Evolutionary conservation across 2,329 filamentous ascomycete species (phyloP).

Genomic region (Phialophora chinensis): DNA sequence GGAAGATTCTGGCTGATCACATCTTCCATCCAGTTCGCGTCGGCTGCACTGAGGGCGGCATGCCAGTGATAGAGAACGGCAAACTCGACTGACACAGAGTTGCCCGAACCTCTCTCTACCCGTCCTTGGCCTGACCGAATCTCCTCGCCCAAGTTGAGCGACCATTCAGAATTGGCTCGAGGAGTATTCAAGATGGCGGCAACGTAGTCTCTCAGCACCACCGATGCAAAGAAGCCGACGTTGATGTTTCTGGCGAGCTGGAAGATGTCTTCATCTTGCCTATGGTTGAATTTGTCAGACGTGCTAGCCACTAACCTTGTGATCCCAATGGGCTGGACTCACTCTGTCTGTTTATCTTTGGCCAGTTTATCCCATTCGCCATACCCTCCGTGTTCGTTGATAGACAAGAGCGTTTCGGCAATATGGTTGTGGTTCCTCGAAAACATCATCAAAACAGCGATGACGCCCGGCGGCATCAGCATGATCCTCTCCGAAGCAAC

Average conservation of each 20-base stretch:
- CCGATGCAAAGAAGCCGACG: conserved; percentile 55
- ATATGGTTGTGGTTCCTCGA: conserved; percentile 56
- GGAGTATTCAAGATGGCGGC: conserved; percentile 55
- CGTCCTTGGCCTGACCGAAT: conserved; percentile 51
- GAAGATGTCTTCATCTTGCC: conserved; percentile 58
- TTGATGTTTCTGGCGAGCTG: conserved; percentile 56
- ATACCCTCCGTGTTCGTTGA: conserved; percentile 55
- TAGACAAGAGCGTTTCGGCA: conserved; percentile 47
- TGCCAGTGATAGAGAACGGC: conserved; percentile 58
- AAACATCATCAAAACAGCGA: conserved; percentile 52
- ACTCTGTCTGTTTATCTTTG: conserved; percentile 8
- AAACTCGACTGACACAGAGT: conserved; percentile 55
- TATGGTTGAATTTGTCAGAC: conserved; percentile 46
- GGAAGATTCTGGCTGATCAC: conserved; percentile 46
- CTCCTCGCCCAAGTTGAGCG: conserved; percentile 53
- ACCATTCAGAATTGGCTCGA: conserved; percentile 54
- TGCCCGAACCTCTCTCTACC: conserved; percentile 52
- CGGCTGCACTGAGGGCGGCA: conserved; percentile 52
- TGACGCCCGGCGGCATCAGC: conserved; percentile 56
- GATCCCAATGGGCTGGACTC: neutral
- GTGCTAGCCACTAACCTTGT: conserved; percentile 32
- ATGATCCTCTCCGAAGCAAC: conserved; percentile 55
- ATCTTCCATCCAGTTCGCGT: conserved; percentile 55
- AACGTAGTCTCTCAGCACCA: conserved; percentile 56
- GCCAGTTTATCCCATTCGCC: conserved; percentile 46